Evolutionary conservation across 2,329 filamentous ascomycete genomes (phyloP).

Genomic region (Aspergillaceae sp.): DNA sequence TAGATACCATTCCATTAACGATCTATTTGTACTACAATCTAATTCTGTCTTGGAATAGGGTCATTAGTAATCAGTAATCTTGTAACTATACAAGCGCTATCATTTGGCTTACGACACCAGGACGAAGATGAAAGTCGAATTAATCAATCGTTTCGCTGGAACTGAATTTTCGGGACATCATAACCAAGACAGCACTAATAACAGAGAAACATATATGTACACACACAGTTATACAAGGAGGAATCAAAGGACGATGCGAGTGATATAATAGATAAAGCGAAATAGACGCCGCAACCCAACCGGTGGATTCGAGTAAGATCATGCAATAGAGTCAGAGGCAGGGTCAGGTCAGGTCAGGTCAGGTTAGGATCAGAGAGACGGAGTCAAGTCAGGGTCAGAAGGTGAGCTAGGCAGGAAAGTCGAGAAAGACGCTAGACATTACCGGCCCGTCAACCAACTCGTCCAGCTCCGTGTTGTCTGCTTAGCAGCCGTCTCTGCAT

Average conservation of each 20-base stretch:
- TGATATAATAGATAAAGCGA: not conserved
- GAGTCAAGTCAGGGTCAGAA: not conserved
- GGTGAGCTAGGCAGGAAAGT: not conserved
- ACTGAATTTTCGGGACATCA: not conserved
- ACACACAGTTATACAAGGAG: conserved; percentile 18
- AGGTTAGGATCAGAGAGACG: not conserved
- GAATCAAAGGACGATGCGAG: conserved; percentile 8
- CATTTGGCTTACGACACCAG: not conserved
- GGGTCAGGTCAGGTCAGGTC: not conserved
- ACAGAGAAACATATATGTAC: conserved; percentile 12
- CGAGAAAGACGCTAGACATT: conserved; percentile 2
- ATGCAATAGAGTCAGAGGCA: conserved; percentile 2
- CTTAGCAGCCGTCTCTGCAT: conserved; percentile 29
- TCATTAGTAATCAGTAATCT: no score
- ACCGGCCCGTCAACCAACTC: conserved; percentile 33
- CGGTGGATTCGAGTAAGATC: conserved; percentile 13
- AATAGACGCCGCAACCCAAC: conserved; percentile 24
- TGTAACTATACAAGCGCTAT: not conserved
- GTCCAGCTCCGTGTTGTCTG: conserved; percentile 30
- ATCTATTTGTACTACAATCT: not conserved
- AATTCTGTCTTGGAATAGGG: no score
- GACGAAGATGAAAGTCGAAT: not conserved
- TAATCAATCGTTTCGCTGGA: not conserved
- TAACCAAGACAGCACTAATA: not conserved
- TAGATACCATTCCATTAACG: conserved; percentile 14